A percentile compares a stretch with the other conserved stretches of the same genome.
phyloP scores from a whole-genome alignment of 2,329 filamentous ascomycete species.

The Colletotrichum cereale region DNA sequence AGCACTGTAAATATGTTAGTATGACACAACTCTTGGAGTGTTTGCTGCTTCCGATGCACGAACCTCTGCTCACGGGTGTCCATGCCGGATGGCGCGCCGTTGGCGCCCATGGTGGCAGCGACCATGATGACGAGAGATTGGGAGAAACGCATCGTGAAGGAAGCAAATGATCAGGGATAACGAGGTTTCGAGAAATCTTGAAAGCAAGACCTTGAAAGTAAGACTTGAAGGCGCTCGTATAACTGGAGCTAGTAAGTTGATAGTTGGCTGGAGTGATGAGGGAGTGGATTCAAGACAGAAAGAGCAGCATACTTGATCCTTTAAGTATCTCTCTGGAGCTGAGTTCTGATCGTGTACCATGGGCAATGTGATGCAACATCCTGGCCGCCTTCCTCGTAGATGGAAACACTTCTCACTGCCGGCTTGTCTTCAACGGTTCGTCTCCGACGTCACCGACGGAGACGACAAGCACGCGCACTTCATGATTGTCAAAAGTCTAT shows the following conservation, averaged over 20 bases:
- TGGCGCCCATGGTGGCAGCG: conserved; percentile 35
- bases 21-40: too few species aligned
- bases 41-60: background rate
- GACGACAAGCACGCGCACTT: conserved; percentile 9
- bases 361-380: background rate
- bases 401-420: conserved; percentile 5
- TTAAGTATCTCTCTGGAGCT: conserved; percentile 1
- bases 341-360: background rate
- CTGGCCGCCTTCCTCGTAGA: background rate
- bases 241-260: too few species aligned
- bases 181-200: background rate
- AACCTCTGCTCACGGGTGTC: conserved; percentile 25
- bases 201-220: too few species aligned
- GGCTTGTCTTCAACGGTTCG: conserved; percentile 23
- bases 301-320: background rate
- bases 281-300: background rate
- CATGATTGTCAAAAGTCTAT: conserved; percentile 16
- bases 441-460: background rate
- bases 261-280: conserved; percentile 6
- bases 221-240: conserved; percentile 1
- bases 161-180: background rate
- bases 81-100: conserved; percentile 28
- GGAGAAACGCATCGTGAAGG: conserved; percentile 34
- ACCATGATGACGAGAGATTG: conserved; percentile 38
- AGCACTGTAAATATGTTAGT: conserved; percentile 11